Base-by-base conservation (phyloP, 192 early-diverging fungal species). In the Gorgonomyces haynaldii region DNA sequence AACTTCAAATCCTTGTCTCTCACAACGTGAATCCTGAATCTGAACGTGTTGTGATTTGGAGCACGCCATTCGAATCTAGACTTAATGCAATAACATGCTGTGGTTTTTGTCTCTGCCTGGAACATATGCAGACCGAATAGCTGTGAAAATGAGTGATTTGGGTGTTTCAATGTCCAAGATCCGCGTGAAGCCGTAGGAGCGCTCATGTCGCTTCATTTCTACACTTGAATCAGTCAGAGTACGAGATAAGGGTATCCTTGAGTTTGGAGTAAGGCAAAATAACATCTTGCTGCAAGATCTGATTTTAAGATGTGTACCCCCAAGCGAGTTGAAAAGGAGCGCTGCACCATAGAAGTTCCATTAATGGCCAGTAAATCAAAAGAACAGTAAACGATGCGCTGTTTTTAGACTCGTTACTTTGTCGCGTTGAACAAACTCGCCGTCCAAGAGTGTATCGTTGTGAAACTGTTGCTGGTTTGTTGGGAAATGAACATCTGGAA, bases 311-410 rank as follows among this genome's bases (percentile, higher is more conserved):
- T 7, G 19, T 38, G 4, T 38, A 49, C 46, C 13, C 46, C 46
- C 1, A 49, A 9, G 5, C 46, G 32, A 17, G 46, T 37, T 22
- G 24, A 28, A 23, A 49, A 38, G 21, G 46, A 49, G 13, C 46
- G 13, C 24, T 49, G 46, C 3, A 26, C 32, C 4, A 49, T 20
- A 24, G 21, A 24, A 16, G 28, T 26, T 8, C 46, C 46, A 38
- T 38, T 26, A 8, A 49, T 49, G 19, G 46, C 46, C 6, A 49
- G 22, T 27, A 49, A 49, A 35, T 49, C 46, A 35, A 49, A 49
- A 4, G 46, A 35, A 24, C 22, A 25, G 37, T 38, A 20, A 49
- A 49, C 4, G 19, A 15, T 35, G 7, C 13, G 46, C n/a, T 6
- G n/a, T n/a, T 21, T 26, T 10, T 35, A 49, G 21, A 7, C 46